Percentiles rank a stretch among this genome's conserved stretches.
phyloP scores from a whole-genome alignment of 2,329 filamentous ascomycete species.

The Aspergillus sojae region DNA sequence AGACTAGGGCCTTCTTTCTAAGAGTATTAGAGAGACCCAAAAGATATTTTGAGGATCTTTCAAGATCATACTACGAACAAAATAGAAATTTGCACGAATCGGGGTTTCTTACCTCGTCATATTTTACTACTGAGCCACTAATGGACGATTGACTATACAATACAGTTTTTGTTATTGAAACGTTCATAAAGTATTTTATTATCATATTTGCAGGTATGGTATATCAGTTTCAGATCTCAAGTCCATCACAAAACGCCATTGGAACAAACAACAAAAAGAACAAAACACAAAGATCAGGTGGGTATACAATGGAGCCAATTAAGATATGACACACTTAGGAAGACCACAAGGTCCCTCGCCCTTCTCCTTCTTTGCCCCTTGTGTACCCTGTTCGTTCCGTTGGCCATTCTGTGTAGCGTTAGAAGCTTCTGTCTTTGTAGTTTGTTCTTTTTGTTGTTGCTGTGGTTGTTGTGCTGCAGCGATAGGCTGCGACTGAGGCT shows the following conservation, averaged over 20 bases:
- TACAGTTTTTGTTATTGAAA: background rate
- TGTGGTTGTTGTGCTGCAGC: constrained; percentile 24
- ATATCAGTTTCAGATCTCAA: background rate
- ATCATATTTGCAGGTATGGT: background rate
- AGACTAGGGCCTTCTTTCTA: too few relatives aligned
- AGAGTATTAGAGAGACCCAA: background rate
- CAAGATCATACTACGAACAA: too few relatives aligned
- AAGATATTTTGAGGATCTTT: too few relatives aligned
- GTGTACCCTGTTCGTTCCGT: constrained; percentile 31
- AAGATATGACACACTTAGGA: constrained; percentile 70
- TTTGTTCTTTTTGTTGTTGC: constrained; percentile 22
- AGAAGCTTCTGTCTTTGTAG: constrained; percentile 14
- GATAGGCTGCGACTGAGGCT: constrained; percentile 32
- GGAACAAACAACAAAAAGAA: constrained; percentile 5
- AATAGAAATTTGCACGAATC: too few relatives aligned
- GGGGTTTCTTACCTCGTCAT: background rate
- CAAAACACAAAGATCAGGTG: background rate
- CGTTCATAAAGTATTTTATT: background rate
- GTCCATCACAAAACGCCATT: constrained; percentile 9
- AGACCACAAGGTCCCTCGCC: constrained; percentile 72
- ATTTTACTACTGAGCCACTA: background rate
- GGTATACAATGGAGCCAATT: constrained; percentile 27
- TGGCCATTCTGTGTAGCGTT: constrained; percentile 27
- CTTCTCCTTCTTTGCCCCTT: constrained; percentile 50
- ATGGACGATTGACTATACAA: background rate